Conservation (phyloP, 805 yeast genomes). For the Suhomyces vadensis region DNA sequence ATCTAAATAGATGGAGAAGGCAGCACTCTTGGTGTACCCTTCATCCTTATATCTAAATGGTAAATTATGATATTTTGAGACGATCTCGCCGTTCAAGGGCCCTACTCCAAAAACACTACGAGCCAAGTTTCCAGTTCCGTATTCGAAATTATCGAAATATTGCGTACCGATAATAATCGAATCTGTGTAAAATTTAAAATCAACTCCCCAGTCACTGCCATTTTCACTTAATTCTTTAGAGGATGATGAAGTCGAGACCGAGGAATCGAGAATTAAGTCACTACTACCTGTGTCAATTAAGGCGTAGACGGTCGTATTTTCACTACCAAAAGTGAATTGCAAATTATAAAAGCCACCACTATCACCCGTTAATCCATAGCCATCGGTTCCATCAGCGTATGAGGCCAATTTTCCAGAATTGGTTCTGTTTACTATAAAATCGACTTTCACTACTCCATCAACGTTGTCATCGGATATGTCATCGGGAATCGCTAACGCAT, state of each 20-base stretch:
- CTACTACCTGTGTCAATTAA: neutral
- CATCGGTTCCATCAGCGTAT: too few species aligned
- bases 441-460: too few species aligned
- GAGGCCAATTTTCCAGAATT: too few species aligned
- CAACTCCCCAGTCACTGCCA: neutral
- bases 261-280: neutral
- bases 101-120: neutral
- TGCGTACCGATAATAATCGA: neutral
- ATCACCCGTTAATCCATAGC: too few species aligned
- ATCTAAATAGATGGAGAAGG: constrained; percentile 17
- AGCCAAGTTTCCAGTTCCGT: neutral
- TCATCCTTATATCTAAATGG: neutral
- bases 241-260: neutral
- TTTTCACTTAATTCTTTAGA: neutral
- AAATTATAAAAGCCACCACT: too few species aligned
- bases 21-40: constrained; percentile 8
- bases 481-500: too few species aligned
- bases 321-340: neutral
- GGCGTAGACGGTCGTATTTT: neutral
- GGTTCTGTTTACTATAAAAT: too few species aligned
- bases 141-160: neutral
- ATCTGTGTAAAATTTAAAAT: neutral
- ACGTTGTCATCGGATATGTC: too few species aligned
- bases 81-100: neutral
- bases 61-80: neutral